Evolutionary conservation across 441 rosid species (phyloP).

Genomic region (Omphalea diandra): DNA sequence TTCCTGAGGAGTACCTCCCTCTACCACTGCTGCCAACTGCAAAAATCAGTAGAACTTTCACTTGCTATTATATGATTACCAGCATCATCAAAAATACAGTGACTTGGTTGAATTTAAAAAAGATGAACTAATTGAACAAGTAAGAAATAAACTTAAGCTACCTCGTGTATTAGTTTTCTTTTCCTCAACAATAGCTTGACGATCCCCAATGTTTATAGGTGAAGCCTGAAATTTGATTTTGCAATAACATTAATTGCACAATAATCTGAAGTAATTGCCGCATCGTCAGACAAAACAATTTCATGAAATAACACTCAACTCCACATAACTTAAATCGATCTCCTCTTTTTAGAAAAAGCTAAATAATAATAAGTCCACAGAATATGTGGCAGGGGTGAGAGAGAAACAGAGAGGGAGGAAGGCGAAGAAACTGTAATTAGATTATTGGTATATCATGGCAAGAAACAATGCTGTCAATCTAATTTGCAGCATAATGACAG

Average conservation of each 20-base stretch:
- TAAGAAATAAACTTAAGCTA: conserved; percentile 17
- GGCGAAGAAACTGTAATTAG: not conserved
- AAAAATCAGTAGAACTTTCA: conserved; percentile 15
- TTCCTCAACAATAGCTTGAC: conserved; percentile 66
- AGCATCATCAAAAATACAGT: not conserved
- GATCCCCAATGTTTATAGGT: conserved; percentile 67
- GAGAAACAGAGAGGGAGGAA: not conserved
- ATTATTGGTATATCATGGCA: not conserved
- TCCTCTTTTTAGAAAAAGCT: not conserved
- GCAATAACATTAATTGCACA: not conserved
- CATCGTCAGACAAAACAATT: not conserved
- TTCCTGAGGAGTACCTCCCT: conserved; percentile 66
- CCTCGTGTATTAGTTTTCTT: conserved; percentile 85
- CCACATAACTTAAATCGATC: not conserved
- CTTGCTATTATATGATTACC: not conserved
- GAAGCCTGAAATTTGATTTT: conserved; percentile 57
- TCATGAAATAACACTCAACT: not conserved
- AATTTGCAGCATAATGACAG: not conserved
- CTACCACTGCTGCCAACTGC: conserved; percentile 55
- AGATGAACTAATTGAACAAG: conserved; percentile 1
- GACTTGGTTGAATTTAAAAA: not conserved
- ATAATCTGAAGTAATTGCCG: not conserved
- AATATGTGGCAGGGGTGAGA: not conserved
- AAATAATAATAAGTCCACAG: not conserved
- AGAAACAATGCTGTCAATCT: not conserved